phyloP scores from a whole-genome alignment of 1,284 basidiomycete species.

The Phylloporus gajari region DNA sequence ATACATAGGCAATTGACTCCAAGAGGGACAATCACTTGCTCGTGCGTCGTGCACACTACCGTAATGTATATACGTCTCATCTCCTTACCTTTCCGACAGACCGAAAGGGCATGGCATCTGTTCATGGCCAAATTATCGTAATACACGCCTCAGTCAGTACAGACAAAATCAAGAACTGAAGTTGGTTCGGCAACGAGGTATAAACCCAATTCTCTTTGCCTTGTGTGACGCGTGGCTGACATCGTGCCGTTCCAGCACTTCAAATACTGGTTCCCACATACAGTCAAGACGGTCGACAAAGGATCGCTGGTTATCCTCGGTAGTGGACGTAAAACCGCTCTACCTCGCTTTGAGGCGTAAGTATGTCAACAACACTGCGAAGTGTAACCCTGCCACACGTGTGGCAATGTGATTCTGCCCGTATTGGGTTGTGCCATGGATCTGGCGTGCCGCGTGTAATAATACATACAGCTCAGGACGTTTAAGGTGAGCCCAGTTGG shows the following conservation, averaged over 20 bases:
- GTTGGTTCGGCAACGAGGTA: slow-evolving; percentile 60
- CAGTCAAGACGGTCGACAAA: slow-evolving; percentile 48
- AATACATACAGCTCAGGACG: too few species aligned
- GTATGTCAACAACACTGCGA: slow-evolving; percentile 71
- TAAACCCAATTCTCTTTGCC: too few species aligned
- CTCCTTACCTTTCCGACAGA: slow-evolving; percentile 68
- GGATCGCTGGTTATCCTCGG: slow-evolving; percentile 77
- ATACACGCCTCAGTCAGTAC: slow-evolving; percentile 60
- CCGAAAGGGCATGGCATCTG: slow-evolving; percentile 69
- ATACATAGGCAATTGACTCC: slow-evolving; percentile 57
- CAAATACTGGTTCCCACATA: slow-evolving; percentile 87
- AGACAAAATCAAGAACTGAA: slow-evolving; percentile 47
- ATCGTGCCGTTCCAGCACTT: slow-evolving; percentile 47
- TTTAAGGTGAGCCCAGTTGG: too few species aligned
- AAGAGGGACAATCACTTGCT: slow-evolving; percentile 66
- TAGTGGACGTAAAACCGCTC: slow-evolving; percentile 66
- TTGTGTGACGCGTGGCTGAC: neutral
- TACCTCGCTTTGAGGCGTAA: slow-evolving; percentile 60
- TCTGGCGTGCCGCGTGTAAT: too few species aligned
- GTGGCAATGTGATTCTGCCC: too few species aligned
- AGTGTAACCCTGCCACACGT: slow-evolving; percentile 56
- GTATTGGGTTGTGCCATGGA: too few species aligned
- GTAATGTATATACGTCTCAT: slow-evolving; percentile 80
- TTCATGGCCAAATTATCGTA: slow-evolving; percentile 78
- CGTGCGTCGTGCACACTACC: slow-evolving; percentile 80